Evolutionary conservation across 2,329 filamentous ascomycete genomes (phyloP).

Genomic region (Paraconiothyrium sp.): DNA sequence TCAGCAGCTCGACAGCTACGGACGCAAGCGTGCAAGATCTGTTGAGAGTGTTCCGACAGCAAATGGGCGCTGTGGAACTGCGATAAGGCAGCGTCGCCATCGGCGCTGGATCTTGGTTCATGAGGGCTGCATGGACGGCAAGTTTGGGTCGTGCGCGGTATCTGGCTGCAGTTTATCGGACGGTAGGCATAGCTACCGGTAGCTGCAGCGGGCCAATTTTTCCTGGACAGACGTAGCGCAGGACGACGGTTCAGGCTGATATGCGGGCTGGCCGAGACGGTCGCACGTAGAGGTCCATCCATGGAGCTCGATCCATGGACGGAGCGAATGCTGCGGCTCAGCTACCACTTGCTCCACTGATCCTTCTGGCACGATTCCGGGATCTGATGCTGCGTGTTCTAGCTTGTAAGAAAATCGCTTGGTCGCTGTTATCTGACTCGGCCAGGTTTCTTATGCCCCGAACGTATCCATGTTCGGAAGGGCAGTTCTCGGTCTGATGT

Average conservation of each 20-base stretch:
- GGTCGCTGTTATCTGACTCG: conserved; percentile 1
- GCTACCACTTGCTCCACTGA: conserved; percentile 28
- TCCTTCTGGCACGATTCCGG: conserved; percentile 20
- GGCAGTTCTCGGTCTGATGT: conserved; percentile 18
- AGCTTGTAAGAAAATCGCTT: conserved; percentile 10
- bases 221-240: conserved; percentile 32
- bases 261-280: conserved; percentile 35
- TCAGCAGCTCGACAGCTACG: conserved; percentile 37
- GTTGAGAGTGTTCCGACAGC: conserved; percentile 37
- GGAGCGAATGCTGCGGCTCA: conserved; percentile 10
- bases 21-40: conserved; percentile 31
- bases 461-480: conserved; percentile 9
- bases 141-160: conserved; percentile 24
- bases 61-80: conserved; percentile 42
- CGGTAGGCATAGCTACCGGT: conserved; percentile 21
- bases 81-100: conserved; percentile 48
- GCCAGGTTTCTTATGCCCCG: neutral
- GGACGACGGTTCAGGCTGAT: conserved; percentile 45
- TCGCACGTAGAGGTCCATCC: conserved; percentile 19
- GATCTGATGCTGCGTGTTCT: neutral
- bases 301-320: neutral
- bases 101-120: conserved; percentile 16
- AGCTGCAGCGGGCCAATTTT: conserved; percentile 34
- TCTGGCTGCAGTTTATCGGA: conserved; percentile 34
- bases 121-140: conserved; percentile 29